Evolutionary conservation across 306 rosid genomes (phyloP), one percentile per base, ranked within the genome.

Genomic region (Fragaria nilgerrensis): DNA sequence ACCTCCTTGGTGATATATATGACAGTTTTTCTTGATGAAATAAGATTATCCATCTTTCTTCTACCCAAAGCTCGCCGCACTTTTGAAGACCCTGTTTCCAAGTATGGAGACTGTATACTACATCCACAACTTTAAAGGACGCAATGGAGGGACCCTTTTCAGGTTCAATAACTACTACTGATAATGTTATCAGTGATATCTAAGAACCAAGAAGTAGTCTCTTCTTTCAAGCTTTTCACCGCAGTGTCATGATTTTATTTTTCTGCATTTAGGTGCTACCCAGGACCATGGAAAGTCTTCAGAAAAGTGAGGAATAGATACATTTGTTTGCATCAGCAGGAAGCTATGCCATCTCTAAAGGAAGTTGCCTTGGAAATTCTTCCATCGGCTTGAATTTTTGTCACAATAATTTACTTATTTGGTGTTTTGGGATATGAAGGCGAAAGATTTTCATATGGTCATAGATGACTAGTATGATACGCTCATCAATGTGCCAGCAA

Each of bases 321-420:
- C 41, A 34, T 88, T 20, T 92, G 96, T 80, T 39, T 95, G 50
- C 97, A 92, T 84, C 90, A 89, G 78, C 95, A 89, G 80, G 88
- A 87, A 78, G 83, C 78, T 20, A 92, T 90, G 97, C 97, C 97
- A 75, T 95, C 97, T 68, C 94, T 92, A 52, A 90, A 90, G 89
- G 99, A 90, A 86, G 97, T 95, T 81, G 97, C 97, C 48, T 86
- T 95, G 80, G 86, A 89, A 13, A 92, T 92, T 85, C 97, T 95
- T 83, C 95, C 96, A n/a, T 67, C 91, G 37, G 83, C 86, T 79
- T 90, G 79, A 88, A 43, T 52, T 56, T 56, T 56, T 56, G 63
- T 56, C 32, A 9, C 32, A 56, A 2, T n/a, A 22, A 5, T 56
- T n/a, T 56, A 22, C 32, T 19, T 8, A 20, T 22, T 56, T 56